Evolutionary conservation across 2,329 filamentous ascomycete species (phyloP).

Genomic region (Fusarium chuoi): DNA sequence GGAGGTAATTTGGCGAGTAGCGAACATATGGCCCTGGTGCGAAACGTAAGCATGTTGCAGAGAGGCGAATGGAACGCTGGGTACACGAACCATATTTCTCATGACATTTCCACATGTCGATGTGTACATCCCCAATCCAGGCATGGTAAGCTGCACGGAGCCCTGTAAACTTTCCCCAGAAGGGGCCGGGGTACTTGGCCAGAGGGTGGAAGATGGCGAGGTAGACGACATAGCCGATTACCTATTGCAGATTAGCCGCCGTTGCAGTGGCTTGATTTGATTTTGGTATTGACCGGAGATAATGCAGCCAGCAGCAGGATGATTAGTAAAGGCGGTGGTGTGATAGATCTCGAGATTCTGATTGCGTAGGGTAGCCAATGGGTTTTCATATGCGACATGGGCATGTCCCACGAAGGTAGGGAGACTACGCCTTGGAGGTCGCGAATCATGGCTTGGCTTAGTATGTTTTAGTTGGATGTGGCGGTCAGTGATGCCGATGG

Average conservation of each 20-base stretch:
- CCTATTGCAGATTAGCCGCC: not conserved
- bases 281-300: not conserved
- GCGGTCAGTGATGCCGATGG: not conserved
- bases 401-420: not conserved
- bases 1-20: not conserved
- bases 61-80: not conserved
- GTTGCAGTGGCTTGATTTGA: not conserved
- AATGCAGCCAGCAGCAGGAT: not conserved
- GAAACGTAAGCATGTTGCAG: not conserved
- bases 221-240: slow-evolving; percentile 4
- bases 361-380: not conserved
- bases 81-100: slow-evolving; percentile 46
- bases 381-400: not conserved
- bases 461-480: not conserved
- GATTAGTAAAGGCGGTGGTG: not conserved
- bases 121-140: slow-evolving; percentile 49
- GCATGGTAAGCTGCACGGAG: slow-evolving; percentile 48
- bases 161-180: slow-evolving; percentile 48
- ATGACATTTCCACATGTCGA: slow-evolving; percentile 49
- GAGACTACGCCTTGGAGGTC: not conserved
- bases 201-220: slow-evolving; percentile 37
- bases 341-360: not conserved
- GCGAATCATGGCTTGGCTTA: not conserved
- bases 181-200: slow-evolving; percentile 46
- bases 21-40: not conserved